Conservation (phyloP, 202 grass and related monocot species). For the Carex arenaria region DNA sequence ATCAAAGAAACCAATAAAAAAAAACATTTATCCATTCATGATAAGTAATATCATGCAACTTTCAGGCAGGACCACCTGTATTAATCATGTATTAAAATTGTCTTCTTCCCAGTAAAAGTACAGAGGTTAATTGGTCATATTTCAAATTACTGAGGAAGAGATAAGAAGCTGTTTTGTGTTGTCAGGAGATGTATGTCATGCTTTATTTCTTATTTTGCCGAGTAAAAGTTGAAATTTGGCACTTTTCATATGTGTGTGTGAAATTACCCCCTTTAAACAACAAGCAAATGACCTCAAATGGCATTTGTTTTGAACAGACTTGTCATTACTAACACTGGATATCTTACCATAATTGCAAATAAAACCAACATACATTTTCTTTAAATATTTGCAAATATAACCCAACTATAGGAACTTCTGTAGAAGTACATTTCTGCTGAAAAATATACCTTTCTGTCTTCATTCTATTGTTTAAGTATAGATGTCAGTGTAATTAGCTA, state of each 20-base stretch:
- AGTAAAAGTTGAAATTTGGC: neutral
- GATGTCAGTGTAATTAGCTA: neutral
- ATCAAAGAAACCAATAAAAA: neutral
- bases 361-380: neutral
- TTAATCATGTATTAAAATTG: neutral
- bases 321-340: neutral
- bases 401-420: neutral
- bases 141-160: neutral
- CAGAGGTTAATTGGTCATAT: neutral
- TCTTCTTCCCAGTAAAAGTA: neutral
- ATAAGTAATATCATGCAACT: neutral
- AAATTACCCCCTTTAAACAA: neutral
- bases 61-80: neutral
- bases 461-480: neutral
- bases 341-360: constrained; percentile 2
- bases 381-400: neutral
- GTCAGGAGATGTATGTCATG: neutral
- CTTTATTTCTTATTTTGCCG: neutral
- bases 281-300: constrained; percentile 15
- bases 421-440: neutral
- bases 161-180: neutral
- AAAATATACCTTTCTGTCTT: neutral
- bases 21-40: neutral
- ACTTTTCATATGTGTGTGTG: neutral
- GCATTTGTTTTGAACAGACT: constrained; percentile 27